A percentile compares a stretch with the other conserved stretches of the same genome.
phyloP scores from a whole-genome alignment of 2,329 filamentous ascomycete genomes.

The Penicillium sp. region DNA sequence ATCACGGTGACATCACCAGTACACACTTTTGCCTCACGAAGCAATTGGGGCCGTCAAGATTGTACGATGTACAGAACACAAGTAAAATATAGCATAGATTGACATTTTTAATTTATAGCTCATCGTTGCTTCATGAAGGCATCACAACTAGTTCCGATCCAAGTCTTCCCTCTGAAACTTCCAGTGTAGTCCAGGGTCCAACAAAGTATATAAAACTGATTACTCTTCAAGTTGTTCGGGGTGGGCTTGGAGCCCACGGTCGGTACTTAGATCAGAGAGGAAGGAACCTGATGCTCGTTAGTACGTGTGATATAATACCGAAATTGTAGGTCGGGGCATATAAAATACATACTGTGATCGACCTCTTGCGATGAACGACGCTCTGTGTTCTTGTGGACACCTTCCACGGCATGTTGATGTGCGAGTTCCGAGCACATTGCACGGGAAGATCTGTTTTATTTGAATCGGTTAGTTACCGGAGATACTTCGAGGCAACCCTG shows the following conservation, averaged over 20 bases:
- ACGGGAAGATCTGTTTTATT: slow-evolving; percentile 15
- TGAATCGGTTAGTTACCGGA: neutral
- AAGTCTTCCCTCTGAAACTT: neutral
- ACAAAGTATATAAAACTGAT: neutral
- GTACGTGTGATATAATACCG: neutral
- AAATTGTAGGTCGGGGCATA: neutral
- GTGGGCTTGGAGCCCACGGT: slow-evolving; percentile 6
- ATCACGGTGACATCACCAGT: neutral
- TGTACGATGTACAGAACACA: neutral
- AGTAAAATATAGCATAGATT: neutral
- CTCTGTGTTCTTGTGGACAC: slow-evolving; percentile 18
- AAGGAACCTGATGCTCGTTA: neutral
- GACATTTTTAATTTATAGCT: neutral
- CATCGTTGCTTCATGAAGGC: neutral
- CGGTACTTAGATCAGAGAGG: slow-evolving; percentile 4
- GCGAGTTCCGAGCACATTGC: slow-evolving; percentile 22
- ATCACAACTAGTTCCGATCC: neutral
- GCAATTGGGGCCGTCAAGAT: no score
- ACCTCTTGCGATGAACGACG: slow-evolving; percentile 13
- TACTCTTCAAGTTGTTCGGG: slow-evolving; percentile 5
- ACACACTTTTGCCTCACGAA: neutral
- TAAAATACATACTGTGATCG: slow-evolving; percentile 10
- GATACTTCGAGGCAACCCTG: neutral
- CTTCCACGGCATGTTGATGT: slow-evolving; percentile 22
- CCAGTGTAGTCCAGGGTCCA: neutral